Evolutionary conservation across 257 asterid genomes (phyloP).

Genomic region (Primulina tabacum): DNA sequence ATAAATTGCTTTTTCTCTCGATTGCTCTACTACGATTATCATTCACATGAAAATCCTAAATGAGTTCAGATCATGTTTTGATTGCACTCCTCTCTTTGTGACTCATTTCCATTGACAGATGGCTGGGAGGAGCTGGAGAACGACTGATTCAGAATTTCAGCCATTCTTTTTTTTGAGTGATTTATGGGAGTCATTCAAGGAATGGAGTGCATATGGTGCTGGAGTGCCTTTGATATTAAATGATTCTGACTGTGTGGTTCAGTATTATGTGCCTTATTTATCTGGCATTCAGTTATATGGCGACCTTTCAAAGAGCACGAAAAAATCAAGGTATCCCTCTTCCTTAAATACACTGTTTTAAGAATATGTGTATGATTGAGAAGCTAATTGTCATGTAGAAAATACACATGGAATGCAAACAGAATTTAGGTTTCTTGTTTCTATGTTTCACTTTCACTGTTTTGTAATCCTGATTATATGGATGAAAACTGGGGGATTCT

Average conservation of each 20-base stretch:
- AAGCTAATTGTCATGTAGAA: background rate
- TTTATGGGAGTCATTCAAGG: conserved; percentile 87
- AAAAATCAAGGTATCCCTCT: conserved; percentile 55
- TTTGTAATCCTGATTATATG: no score
- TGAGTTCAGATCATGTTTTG: background rate
- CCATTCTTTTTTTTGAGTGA: conserved; percentile 80
- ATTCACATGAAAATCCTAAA: background rate
- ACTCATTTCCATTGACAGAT: conserved; percentile 37
- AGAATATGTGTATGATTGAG: background rate
- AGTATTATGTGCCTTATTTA: conserved; percentile 86
- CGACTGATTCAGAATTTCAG: conserved; percentile 52
- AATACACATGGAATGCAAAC: background rate
- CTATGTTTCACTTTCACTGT: no score
- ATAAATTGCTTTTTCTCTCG: background rate
- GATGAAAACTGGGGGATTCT: no score
- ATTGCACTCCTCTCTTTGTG: conserved; percentile 17
- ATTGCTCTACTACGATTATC: background rate
- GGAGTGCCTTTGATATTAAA: conserved; percentile 89
- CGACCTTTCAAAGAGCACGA: conserved; percentile 57
- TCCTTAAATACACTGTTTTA: conserved; percentile 16
- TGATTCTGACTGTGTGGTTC: conserved; percentile 64
- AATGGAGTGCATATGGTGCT: conserved; percentile 97
- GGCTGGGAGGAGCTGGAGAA: conserved; percentile 67
- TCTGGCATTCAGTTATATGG: conserved; percentile 83
- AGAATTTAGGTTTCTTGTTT: no score